Percentiles rank a stretch among this genome's conserved stretches.
phyloP scores from a whole-genome alignment of 139 green algal species.

The Chlorella sp. region DNA sequence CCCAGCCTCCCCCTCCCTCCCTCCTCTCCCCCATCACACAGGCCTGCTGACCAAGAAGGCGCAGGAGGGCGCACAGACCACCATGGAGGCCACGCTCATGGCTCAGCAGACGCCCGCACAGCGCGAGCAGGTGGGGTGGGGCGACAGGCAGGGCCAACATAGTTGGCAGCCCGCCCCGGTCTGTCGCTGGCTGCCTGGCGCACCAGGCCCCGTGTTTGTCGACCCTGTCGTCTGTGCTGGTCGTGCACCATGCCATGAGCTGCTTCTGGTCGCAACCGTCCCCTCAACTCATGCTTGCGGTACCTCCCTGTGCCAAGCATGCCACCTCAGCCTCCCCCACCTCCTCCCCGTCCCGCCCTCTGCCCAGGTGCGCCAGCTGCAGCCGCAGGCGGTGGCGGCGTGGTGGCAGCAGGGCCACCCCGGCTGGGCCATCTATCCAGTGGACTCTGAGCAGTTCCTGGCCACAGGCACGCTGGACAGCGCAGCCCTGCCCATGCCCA shows the following conservation, averaged over 20 bases:
- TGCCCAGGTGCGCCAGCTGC: constrained; percentile 67
- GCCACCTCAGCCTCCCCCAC: background rate
- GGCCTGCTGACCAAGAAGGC: constrained; percentile 71
- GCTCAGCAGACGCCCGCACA: constrained; percentile 76
- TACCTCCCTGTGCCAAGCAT: no score
- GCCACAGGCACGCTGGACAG: constrained; percentile 57
- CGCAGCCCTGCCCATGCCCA: constrained; percentile 25
- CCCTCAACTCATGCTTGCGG: no score
- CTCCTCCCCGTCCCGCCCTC: background rate
- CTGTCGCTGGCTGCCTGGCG: no score
- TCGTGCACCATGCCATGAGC: no score
- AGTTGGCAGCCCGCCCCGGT: no score
- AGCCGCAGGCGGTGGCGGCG: constrained; percentile 67
- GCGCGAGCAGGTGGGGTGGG: constrained; percentile 74
- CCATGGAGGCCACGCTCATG: constrained; percentile 80
- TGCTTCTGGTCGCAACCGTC: no score
- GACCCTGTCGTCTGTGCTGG: no score
- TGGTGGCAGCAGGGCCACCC: constrained; percentile 87
- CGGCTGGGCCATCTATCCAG: constrained; percentile 87
- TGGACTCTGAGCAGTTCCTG: constrained; percentile 81
- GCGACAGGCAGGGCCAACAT: no score
- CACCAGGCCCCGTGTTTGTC: no score
- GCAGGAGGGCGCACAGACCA: constrained; percentile 62
- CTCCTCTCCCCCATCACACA: no score
- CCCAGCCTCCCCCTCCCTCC: no score